Conservation (phyloP, 1,284 basidiomycete genomes). For the Ustilago crameri region DNA sequence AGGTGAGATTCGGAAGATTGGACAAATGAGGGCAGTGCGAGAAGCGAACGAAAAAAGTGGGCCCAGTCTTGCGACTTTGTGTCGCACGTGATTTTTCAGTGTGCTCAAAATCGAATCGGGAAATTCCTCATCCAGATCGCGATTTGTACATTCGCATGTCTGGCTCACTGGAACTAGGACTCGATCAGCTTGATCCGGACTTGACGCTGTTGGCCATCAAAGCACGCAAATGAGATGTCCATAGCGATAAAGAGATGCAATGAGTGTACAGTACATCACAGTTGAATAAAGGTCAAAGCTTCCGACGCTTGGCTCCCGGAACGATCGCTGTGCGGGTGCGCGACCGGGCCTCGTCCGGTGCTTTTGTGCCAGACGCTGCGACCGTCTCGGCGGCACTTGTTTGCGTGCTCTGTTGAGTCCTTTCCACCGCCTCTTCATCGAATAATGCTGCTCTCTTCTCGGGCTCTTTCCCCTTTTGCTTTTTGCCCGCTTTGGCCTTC, state of each 20-base stretch:
- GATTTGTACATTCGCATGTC: no score
- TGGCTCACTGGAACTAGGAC: no score
- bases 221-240: no score
- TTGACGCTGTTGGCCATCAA: no score
- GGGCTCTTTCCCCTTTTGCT: neutral
- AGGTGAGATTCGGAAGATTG: neutral
- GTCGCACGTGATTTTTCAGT: no score
- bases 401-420: neutral
- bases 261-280: no score
- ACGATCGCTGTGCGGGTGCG: conserved; percentile 20
- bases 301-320: conserved; percentile 35
- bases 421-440: neutral
- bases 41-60: neutral
- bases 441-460: neutral
- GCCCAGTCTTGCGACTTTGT: no score
- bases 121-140: no score
- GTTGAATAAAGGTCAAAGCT: conserved; percentile 21
- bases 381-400: neutral
- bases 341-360: neutral
- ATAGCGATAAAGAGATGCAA: no score
- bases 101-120: no score
- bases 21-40: neutral
- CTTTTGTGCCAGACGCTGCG: neutral
- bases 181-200: no score
- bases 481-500: neutral